Conservation (phyloP, 1,284 basidiomycete genomes). For the Ganoderma resinaceum region DNA sequence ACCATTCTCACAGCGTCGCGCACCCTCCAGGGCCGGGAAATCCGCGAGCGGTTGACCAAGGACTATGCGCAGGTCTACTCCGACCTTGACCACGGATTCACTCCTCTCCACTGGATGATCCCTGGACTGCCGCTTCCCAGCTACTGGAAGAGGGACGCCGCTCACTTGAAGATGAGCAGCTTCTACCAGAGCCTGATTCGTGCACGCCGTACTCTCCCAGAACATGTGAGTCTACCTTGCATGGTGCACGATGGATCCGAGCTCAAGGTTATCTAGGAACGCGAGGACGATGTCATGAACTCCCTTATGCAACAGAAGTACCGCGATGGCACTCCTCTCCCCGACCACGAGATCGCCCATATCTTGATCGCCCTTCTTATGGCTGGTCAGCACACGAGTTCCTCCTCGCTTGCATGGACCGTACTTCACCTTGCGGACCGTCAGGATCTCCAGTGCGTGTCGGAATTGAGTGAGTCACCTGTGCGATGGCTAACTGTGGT, state of each 20-base stretch:
- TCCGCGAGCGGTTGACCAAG: constrained; percentile 83
- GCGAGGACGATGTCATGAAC: constrained; percentile 93
- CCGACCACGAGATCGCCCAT: constrained; percentile 94
- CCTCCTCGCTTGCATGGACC: constrained; percentile 92
- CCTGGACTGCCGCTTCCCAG: constrained; percentile 92
- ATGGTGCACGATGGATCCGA: neutral
- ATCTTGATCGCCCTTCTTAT: constrained; percentile 96
- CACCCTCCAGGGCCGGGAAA: constrained; percentile 93
- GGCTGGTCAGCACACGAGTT: constrained; percentile 99
- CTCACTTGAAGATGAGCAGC: constrained; percentile 93
- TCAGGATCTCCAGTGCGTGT: constrained; percentile 76
- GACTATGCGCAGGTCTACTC: constrained; percentile 88
- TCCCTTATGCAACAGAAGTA: constrained; percentile 89
- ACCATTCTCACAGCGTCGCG: constrained; percentile 95
- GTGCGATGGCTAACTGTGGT: neutral
- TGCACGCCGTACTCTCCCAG: constrained; percentile 67
- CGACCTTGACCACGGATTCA: constrained; percentile 94
- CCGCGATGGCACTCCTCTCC: constrained; percentile 81
- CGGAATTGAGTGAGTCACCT: neutral
- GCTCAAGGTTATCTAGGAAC: constrained; percentile 42
- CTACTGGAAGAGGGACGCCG: constrained; percentile 87
- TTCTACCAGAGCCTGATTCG: constrained; percentile 93
- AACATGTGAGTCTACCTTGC: constrained; percentile 45
- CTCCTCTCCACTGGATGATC: constrained; percentile 94
- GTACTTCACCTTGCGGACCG: constrained; percentile 89